Evolutionary conservation across 768 basidiomycete species (phyloP), one percentile per base, ranked within the genome.

Genomic region (Lentinula sp.): DNA sequence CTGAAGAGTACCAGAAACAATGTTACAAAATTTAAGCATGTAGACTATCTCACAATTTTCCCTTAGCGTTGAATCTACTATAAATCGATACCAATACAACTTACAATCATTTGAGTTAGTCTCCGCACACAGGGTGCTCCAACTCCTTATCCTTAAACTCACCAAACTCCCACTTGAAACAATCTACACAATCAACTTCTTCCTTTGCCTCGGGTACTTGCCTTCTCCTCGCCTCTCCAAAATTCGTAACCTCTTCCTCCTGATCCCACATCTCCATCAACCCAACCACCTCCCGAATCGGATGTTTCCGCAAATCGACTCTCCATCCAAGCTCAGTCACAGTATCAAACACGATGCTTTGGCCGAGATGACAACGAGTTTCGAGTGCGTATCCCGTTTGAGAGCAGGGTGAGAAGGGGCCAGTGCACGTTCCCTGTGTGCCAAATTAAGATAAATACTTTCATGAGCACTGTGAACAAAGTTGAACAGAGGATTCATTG

Each of bases 351-450:
- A 92, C 71, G 60, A 91, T 87, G n/a, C 84, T 86, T 73, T 90
- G 86, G 52, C 96, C 96, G 0, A 94, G 79, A 72, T 98, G 96
- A 65, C 96, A 98, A 23, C 79, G 79, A 0, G 88, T 87, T 72
- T 95, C 93, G 66, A 95, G 74, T 1, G 94, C 96, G 70, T 89
- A 96, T 1, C 96, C 96, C 0, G 77, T 93, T 37, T 91, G 80
- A 15, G 87, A 84, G 70, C 96, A 99, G 0, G 82, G 73, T 0
- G 90, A 95, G 8, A 81, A 72, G 4, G 87, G 75, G 35, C 93
- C 93, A 0, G 79, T 93, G 69, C 93, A 95, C 1, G 80, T 73
- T 0, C 91, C 91, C 76, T 48, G 46, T 11, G 43, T 40, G 39
- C 15, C 39, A 40, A 43, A 9, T 1, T 48, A 48, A n/a, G 11